Evolutionary conservation across 805 yeast species (phyloP).

Genomic region (Barnettozyma siamensis): DNA sequence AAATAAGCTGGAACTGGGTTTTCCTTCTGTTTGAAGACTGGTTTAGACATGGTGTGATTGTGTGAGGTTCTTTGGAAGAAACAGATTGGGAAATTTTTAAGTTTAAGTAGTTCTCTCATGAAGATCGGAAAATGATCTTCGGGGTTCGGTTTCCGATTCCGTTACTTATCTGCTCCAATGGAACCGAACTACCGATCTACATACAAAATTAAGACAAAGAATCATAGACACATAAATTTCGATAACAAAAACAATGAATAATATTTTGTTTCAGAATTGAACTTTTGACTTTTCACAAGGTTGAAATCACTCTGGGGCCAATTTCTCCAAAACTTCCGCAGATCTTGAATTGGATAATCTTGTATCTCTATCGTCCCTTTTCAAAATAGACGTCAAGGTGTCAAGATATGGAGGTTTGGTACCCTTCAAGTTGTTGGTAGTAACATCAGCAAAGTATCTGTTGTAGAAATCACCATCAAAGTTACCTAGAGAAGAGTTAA

Average conservation of each 20-base stretch:
- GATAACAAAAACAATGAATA: no score
- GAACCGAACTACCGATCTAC: no score
- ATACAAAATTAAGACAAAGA: no score
- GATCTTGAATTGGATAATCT: constrained; percentile 29
- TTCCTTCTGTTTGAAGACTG: constrained; percentile 20
- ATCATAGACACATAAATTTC: not conserved
- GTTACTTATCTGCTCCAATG: no score
- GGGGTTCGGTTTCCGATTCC: constrained; percentile 1
- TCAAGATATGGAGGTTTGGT: constrained; percentile 49
- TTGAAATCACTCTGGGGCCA: constrained; percentile 16
- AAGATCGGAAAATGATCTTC: not conserved
- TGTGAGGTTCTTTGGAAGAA: not conserved
- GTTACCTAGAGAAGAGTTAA: constrained; percentile 78
- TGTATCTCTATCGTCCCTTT: constrained; percentile 34
- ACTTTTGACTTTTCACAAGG: no score
- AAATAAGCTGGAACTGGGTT: constrained; percentile 50
- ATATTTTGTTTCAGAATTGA: no score
- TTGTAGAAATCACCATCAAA: constrained; percentile 80
- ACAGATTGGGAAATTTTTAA: not conserved
- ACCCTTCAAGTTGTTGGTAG: constrained; percentile 39
- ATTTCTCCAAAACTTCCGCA: constrained; percentile 25
- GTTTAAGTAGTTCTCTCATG: not conserved
- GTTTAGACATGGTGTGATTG: constrained; percentile 7
- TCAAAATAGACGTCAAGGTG: constrained; percentile 32
- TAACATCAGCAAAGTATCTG: constrained; percentile 63